A percentile compares a stretch with the other conserved stretches of the same genome.
phyloP scores from a whole-genome alignment of 768 basidiomycete genomes.

The Boletus fagicola region DNA sequence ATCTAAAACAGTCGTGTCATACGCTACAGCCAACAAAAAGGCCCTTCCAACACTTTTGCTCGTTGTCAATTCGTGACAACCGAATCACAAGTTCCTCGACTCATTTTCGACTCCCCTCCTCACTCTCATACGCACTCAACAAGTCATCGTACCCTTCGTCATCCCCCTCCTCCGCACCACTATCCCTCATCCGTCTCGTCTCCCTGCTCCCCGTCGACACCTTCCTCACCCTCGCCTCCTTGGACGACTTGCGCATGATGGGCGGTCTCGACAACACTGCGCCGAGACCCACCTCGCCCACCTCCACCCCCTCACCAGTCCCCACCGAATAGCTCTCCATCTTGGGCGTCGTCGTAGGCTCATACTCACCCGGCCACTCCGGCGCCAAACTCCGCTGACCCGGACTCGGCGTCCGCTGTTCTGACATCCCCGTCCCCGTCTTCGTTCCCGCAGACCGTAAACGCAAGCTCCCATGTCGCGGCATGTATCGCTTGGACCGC shows the following conservation, averaged over 20 bases:
- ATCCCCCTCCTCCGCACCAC: conserved; percentile 73
- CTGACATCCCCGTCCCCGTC: conserved; percentile 7
- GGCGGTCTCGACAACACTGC: conserved; percentile 27
- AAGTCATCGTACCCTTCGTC: conserved; percentile 75
- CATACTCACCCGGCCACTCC: conserved; percentile 54
- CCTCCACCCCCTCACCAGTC: background rate
- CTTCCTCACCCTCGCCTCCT: conserved; percentile 43
- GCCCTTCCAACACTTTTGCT: background rate
- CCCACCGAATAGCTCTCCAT: conserved; percentile 45
- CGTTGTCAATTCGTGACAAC: background rate
- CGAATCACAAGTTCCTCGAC: background rate
- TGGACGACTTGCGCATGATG: conserved; percentile 30
- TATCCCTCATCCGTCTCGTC: conserved; percentile 46
- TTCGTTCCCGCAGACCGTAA: conserved; percentile 31
- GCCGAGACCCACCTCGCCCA: background rate
- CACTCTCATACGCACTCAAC: conserved; percentile 80
- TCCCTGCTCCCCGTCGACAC: conserved; percentile 42
- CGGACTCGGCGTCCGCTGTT: conserved; percentile 42
- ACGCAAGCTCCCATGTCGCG: conserved; percentile 48
- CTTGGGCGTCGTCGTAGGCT: conserved; percentile 55
- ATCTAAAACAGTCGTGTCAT: background rate
- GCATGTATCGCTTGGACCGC: conserved; percentile 51
- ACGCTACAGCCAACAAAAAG: conserved; percentile 2
- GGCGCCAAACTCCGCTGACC: conserved; percentile 49
- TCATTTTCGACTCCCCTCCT: conserved; percentile 46